A percentile compares a stretch with the other conserved stretches of the same genome.
Evolutionary conservation across 169 alveolate genomes (phyloP).

Genomic region (Eimeria falciformis): DNA sequence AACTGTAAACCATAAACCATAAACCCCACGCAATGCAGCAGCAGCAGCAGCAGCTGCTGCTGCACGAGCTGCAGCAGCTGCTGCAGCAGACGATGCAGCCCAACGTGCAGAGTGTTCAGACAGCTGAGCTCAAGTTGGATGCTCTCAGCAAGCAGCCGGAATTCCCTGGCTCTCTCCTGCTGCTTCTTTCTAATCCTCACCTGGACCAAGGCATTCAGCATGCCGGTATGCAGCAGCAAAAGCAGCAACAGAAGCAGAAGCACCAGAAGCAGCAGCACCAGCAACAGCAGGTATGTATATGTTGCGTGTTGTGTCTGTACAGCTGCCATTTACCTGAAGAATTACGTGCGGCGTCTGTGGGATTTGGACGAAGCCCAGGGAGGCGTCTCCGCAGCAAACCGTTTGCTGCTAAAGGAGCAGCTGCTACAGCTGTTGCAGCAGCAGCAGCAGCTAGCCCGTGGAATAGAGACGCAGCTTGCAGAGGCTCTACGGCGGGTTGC

Average conservation of each 20-base stretch:
- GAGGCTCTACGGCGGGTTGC: constrained; percentile 64
- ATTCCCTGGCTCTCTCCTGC: background rate
- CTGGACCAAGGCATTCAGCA: background rate
- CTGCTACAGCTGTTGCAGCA: constrained; percentile 31
- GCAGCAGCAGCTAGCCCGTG: constrained; percentile 5
- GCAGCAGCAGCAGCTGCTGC: background rate
- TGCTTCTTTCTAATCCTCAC: constrained; percentile 2
- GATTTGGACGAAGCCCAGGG: constrained; percentile 37
- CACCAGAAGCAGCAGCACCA: background rate
- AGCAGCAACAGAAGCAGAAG: background rate
- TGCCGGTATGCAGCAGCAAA: constrained; percentile 19
- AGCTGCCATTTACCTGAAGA: constrained; percentile 68
- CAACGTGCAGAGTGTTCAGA: background rate
- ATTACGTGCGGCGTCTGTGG: constrained; percentile 65
- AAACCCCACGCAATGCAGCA: background rate
- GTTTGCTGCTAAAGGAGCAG: constrained; percentile 55
- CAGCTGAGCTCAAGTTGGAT: constrained; percentile 6
- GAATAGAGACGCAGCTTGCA: constrained; percentile 59
- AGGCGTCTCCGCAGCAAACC: constrained; percentile 40
- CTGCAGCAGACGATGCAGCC: constrained; percentile 57
- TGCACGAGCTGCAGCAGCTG: constrained; percentile 9
- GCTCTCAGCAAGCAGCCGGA: background rate
- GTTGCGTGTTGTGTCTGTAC: background rate
- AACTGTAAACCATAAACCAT: background rate
- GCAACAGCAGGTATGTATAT: no score